Evolutionary conservation across 2,329 filamentous ascomycete species (phyloP), one percentile per base, ranked within the genome.

Genomic region (Aspergillus sojae): DNA sequence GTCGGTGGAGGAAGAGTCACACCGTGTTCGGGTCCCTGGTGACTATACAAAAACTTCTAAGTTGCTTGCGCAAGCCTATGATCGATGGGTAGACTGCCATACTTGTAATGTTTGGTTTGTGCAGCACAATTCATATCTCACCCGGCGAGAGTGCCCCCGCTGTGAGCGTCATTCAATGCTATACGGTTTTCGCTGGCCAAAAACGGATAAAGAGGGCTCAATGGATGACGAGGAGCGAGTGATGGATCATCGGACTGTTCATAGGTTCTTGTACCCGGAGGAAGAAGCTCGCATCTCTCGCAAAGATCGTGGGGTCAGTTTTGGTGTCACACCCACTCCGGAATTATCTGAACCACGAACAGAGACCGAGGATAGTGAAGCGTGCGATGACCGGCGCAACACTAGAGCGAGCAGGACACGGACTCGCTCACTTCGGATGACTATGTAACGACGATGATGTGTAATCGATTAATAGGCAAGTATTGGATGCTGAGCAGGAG

Each of bases 201-300:
- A 21, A 21, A 21, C 21, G 21, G 21, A 21, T 21, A 90, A 85
- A 65, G 88, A 90, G 30, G 92, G 92, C 0, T 87, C 88, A 19
- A 78, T 86, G 23, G 95, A 98, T 74, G 89, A 86, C 10, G 85
- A 88, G 66, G 82, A 88, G 69, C 77, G 88, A 6, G 82, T 96
- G 0, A 83, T 95, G 64, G 94, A 98, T 74, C 94, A 97, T 74
- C 85, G 94, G n/a, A 89, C 85, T 0, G 86, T 98, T 4, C 91
- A 97, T 77, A 90, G 94, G 0, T 97, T 97, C 72, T 80, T 97
- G 6, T 85, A 88, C 28, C 83, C 88, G 0, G 85, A 89, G 2
- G 89, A 93, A 61, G 92, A 94, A 82, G 71, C 74, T 0, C 72
- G 72, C 34, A 63, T 79, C 50, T 74, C 74, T 6, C 75, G 78